Evolutionary conservation across 129 eudicot genomes (phyloP).

Genomic region (Scalesia atractyloides): DNA sequence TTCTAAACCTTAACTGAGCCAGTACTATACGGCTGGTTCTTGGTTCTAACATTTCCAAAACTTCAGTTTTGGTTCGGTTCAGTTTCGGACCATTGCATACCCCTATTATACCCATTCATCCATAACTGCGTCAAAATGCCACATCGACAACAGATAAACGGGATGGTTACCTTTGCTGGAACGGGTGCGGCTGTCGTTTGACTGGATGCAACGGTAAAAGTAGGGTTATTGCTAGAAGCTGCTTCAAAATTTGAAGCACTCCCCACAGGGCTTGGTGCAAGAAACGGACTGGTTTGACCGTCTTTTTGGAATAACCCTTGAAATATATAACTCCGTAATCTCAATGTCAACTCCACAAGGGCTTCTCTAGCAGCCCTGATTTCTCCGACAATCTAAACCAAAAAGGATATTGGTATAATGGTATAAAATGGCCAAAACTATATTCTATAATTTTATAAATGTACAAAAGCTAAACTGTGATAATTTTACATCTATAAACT

Average conservation of each 20-base stretch:
- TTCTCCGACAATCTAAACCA: slow-evolving; percentile 86
- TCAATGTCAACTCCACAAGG: slow-evolving; percentile 85
- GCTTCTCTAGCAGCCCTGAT: slow-evolving; percentile 95
- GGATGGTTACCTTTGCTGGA: slow-evolving; percentile 54
- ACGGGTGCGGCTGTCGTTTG: slow-evolving; percentile 37
- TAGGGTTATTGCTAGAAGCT: slow-evolving; percentile 50
- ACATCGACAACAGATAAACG: not conserved
- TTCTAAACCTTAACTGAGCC: not conserved
- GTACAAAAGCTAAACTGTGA: not conserved
- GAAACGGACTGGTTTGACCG: slow-evolving; percentile 37
- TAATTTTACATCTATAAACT: not conserved
- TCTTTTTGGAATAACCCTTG: slow-evolving; percentile 69
- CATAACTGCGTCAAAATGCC: not conserved
- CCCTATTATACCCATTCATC: not conserved
- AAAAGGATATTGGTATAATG: slow-evolving; percentile 13
- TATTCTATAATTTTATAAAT: not conserved
- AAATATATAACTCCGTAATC: slow-evolving; percentile 68
- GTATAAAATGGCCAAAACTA: not conserved
- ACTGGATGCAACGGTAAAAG: slow-evolving; percentile 43
- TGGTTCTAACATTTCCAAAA: not conserved
- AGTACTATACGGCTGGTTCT: not conserved
- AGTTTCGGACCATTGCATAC: not conserved
- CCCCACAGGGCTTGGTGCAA: slow-evolving; percentile 57
- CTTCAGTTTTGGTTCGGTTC: not conserved
- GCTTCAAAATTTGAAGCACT: slow-evolving; percentile 52